Evolutionary conservation across 805 yeast species (phyloP), one percentile per base, ranked within the genome.

Genomic region (Lachancea sp.): DNA sequence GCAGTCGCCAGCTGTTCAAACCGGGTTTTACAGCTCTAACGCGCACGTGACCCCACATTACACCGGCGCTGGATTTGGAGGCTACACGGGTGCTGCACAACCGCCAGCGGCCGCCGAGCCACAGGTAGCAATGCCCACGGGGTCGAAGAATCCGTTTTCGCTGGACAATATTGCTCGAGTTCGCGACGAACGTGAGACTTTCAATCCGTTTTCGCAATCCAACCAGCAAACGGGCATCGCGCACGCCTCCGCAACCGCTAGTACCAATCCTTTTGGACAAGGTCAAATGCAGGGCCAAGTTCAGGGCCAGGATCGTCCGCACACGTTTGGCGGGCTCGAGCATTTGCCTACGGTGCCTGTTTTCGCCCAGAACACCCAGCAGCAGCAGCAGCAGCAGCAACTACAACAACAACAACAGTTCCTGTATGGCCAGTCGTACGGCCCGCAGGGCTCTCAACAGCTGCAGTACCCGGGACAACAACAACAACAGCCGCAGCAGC

Each of bases 141-240:
- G 65, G 3, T 56, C 67, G 7, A 58, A 57, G n/a, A 66, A 70
- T 49, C 74, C 74, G 35, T 70, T 71, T 50, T 53, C 69, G 2
- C 38, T 62, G 36, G 61, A 55, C 2, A 62, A 62, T 40, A 50
- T 60, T 9, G 53, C 55, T 31, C 57, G 49, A 38, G 57, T 44
- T 9, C 46, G 45, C 22, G 42, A 47, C 19, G 47, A 27, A 36
- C 45, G 48, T 49, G 54, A 48, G 20, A 48, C 51, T 13, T 50
- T 51, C 41, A 55, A 55, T 38, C 52, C 55, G 13, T 53, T 51
- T 47, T 45, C 52, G 37, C 52, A 50, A 25, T 39, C 50, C 30
- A 54, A 52, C 38, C 27, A 37, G n/a, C 25, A 22, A 22, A 15
- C 38, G 12, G 46, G 42, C 25, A 26, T 16, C 11, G 17, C 20